These are phyloP conservation scores for Coemansia javaensis DNA, from an alignment of 192 early-diverging fungal species.

Conservation along the genomic window DNA sequence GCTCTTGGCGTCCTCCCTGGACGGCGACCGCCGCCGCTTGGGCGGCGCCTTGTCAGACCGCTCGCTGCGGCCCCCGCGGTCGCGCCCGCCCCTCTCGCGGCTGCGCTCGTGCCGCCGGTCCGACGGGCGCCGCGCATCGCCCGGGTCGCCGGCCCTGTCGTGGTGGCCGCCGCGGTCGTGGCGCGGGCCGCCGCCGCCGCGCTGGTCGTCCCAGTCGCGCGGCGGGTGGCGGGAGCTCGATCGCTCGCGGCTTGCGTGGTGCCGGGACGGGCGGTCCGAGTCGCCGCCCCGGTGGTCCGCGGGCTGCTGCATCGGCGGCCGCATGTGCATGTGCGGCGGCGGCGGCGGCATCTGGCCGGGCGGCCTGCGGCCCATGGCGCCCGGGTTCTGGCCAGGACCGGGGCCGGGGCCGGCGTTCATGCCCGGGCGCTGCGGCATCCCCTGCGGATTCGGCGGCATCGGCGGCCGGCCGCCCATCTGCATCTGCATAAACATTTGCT, in stretches of 20 bases:
- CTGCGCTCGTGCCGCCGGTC: slow-evolving; percentile 34
- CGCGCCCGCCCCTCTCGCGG: slow-evolving; percentile 14
- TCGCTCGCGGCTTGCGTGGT: slow-evolving; percentile 14
- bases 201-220: slow-evolving; percentile 18
- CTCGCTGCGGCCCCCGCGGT: slow-evolving; percentile 12
- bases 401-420: slow-evolving; percentile 1
- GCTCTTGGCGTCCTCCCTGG: slow-evolving; percentile 33
- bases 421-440: slow-evolving; percentile 14
- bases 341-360: background rate
- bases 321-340: background rate
- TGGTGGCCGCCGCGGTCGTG: slow-evolving; percentile 26
- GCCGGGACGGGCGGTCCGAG: slow-evolving; percentile 24
- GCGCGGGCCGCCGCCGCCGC: slow-evolving; percentile 15
- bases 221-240: slow-evolving; percentile 22
- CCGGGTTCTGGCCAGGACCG: background rate
- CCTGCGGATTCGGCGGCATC: slow-evolving; percentile 20
- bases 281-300: slow-evolving; percentile 25
- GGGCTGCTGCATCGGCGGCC: background rate
- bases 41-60: slow-evolving; percentile 15
- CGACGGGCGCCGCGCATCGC: slow-evolving; percentile 12
- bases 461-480: slow-evolving; percentile 34
- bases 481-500: slow-evolving; percentile 39
- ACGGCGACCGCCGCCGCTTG: slow-evolving; percentile 44
- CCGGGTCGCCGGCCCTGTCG: slow-evolving; percentile 3
- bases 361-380: slow-evolving; percentile 11